Evolutionary conservation across 2,329 filamentous ascomycete genomes (phyloP).

Genomic region (Arthrobotrys entomopaga): DNA sequence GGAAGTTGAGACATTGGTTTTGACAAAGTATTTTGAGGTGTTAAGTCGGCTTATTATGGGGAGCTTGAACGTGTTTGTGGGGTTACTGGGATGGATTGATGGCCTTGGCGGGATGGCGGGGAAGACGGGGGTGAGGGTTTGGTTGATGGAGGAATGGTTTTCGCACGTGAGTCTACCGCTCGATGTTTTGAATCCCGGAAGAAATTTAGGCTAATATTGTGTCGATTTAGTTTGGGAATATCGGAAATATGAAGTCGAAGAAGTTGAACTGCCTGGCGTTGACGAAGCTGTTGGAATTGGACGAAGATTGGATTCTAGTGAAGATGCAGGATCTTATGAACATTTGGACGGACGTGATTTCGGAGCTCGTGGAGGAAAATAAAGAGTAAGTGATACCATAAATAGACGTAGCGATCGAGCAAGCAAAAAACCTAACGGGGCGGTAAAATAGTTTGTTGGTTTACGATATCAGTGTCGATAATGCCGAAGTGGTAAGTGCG

Average conservation of each 20-base stretch:
- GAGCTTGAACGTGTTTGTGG: conserved; percentile 75
- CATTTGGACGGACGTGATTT: conserved; percentile 78
- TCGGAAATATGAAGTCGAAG: conserved; percentile 57
- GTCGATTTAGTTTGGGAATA: conserved; percentile 57
- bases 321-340: conserved; percentile 78
- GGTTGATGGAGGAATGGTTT: conserved; percentile 67
- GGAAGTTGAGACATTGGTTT: conserved; percentile 76
- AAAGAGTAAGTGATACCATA: conserved; percentile 64
- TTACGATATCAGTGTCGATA: conserved; percentile 55
- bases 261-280: conserved; percentile 79
- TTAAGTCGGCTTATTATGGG: conserved; percentile 75
- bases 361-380: conserved; percentile 72
- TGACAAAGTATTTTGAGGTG: conserved; percentile 86
- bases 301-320: conserved; percentile 68
- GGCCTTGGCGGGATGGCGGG: conserved; percentile 56
- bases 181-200: neutral
- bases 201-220: neutral
- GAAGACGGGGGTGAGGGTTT: conserved; percentile 62
- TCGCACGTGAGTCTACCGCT: conserved; percentile 56
- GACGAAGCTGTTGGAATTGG: conserved; percentile 75
- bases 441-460: conserved; percentile 48
- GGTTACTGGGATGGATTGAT: conserved; percentile 59
- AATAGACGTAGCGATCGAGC: conserved; percentile 58
- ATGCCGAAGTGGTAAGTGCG: conserved; percentile 42
- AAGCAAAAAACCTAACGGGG: conserved; percentile 4